Evolutionary conservation across 1,284 basidiomycete genomes (phyloP).

Genomic region (Boletus sp.): DNA sequence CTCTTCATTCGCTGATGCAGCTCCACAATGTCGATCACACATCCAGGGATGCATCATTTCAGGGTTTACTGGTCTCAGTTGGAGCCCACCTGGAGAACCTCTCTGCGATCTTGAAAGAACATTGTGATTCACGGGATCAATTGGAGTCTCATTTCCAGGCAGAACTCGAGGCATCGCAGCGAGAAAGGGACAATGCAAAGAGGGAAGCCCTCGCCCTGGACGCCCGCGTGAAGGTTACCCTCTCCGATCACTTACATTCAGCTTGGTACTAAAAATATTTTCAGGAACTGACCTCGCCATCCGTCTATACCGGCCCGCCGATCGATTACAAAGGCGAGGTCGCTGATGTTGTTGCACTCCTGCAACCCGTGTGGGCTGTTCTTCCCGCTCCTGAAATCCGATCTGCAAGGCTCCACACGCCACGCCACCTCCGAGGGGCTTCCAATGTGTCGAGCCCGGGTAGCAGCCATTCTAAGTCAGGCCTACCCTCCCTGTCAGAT

Average conservation of each 20-base stretch:
- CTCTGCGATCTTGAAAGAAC: constrained; percentile 46
- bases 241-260: constrained; percentile 1
- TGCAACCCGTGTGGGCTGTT: constrained; percentile 73
- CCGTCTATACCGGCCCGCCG: constrained; percentile 29
- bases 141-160: constrained; percentile 51
- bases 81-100: constrained; percentile 53
- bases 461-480: constrained; percentile 30
- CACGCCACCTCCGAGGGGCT: constrained; percentile 45
- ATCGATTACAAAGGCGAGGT: constrained; percentile 50
- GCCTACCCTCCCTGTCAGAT: constrained; percentile 59
- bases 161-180: constrained; percentile 54
- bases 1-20: constrained; percentile 48
- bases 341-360: constrained; percentile 54
- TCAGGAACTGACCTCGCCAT: constrained; percentile 25
- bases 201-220: constrained; percentile 44
- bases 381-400: constrained; percentile 79
- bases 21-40: constrained; percentile 51
- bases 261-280: constrained; percentile 8
- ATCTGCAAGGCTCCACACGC: constrained; percentile 54
- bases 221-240: constrained; percentile 42
- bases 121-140: constrained; percentile 43
- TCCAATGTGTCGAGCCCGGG: constrained; percentile 33
- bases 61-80: constrained; percentile 48
- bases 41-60: constrained; percentile 49
- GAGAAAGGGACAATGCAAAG: constrained; percentile 52